Evolutionary conservation across 2,329 filamentous ascomycete species (phyloP).

Genomic region (Furcasterigmium sp.): DNA sequence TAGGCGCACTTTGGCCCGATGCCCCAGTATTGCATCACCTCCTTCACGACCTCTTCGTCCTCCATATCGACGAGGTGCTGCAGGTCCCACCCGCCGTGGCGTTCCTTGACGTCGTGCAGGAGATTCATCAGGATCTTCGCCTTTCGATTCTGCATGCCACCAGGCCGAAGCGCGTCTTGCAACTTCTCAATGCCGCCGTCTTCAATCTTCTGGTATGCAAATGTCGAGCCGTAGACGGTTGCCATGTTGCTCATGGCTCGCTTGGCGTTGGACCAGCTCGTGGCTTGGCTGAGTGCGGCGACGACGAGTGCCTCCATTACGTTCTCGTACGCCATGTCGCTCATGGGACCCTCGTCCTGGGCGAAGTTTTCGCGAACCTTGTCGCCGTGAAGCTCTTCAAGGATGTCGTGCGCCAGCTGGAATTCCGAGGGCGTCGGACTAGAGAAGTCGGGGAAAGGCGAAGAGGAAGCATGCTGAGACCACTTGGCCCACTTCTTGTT

Average conservation of each 20-base stretch:
- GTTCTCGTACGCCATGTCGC: neutral
- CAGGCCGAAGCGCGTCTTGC: conserved; percentile 1
- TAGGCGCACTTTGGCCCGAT: conserved; percentile 3
- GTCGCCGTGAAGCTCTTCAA: conserved; percentile 3
- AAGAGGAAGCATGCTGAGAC: neutral
- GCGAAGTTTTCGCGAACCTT: conserved; percentile 1
- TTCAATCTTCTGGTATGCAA: conserved; percentile 3
- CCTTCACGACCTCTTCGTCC: conserved; percentile 4
- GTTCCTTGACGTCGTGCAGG: conserved; percentile 1
- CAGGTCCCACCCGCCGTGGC: conserved; percentile 5
- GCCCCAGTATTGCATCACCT: conserved; percentile 5
- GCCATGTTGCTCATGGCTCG: conserved; percentile 5
- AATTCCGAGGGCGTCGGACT: neutral
- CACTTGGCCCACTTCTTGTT: conserved; percentile 2
- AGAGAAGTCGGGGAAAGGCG: conserved; percentile 2
- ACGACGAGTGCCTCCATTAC: conserved; percentile 6
- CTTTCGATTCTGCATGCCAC: conserved; percentile 6
- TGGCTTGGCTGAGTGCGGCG: conserved; percentile 6
- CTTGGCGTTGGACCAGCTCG: conserved; percentile 6
- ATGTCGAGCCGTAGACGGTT: conserved; percentile 4
- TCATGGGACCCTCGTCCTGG: neutral
- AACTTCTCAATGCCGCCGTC: conserved; percentile 5
- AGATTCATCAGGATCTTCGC: conserved; percentile 5
- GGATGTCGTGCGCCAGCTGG: neutral
- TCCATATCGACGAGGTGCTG: conserved; percentile 3